Evolutionary conservation across 2,329 filamentous ascomycete genomes (phyloP), one percentile per base, ranked within the genome.

Genomic region (Hypoxylon sp.): DNA sequence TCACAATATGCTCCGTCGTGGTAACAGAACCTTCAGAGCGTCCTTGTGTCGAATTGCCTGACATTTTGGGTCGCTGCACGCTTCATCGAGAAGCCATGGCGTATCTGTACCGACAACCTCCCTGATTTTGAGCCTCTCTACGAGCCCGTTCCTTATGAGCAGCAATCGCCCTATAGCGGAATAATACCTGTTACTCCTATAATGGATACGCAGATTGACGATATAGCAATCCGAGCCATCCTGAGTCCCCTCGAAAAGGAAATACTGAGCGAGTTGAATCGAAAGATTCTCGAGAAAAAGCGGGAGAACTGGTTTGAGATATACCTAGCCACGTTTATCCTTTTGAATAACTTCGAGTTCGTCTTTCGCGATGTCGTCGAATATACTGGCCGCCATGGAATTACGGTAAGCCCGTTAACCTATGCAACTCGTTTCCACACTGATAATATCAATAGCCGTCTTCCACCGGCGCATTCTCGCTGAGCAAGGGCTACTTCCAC

Each of bases 201-300:
- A 21, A 65, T 65, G 62, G 62, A 65, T 35, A 59, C 62, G 24
- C 62, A 65, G 42, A 59, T 65, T 42, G 62, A 65, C 21, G 62
- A 65, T n/a, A 54, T 60, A 32, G 55, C 55, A 19, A 65, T 65
- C 21, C 32, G 29, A 21, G 15, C 3, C 32, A 27, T 65, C 6
- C 50, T 65, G 8, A 13, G 24, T 21, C 62, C 62, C 2, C 55
- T 59, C 10, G 55, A 46, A 6, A 48, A 32, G 31, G 44, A 7
- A 11, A 54, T 65, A 24, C 24, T 65, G 8, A 42, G 10, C 19
- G 19, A 52, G n/a, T 15, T 65, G 35, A 35, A 61, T 10, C 19
- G 21, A 35, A 65, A 65, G 46, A 61, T 65, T 11, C 55, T 51
- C 11, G 62, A 65, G 52, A 61, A 39, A 37, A 57, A 61, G 29